Base-by-base conservation (phyloP, 768 basidiomycete species). In the Tulasnella sp. region DNA sequence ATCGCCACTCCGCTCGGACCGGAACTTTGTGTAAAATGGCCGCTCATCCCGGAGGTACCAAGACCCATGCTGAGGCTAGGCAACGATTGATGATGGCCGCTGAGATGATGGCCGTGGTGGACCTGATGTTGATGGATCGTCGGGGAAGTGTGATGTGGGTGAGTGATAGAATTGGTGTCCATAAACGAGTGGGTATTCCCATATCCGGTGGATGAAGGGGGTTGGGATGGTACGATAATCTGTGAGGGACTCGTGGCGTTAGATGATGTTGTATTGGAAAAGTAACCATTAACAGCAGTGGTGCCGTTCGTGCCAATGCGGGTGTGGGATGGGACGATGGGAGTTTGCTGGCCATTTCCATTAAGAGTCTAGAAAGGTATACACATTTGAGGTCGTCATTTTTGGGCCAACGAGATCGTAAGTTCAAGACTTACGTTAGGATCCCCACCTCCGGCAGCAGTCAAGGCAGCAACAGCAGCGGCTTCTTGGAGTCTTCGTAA, bases 401-500 rank as follows among this genome's bases (percentile, higher is more conserved):
- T 19, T 6, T 43, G 41, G 6, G 41, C 9, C 27, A 11, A 11
- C 9, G 36, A 39, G 9, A 39, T n/a, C 36, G 17, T 39, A 11
- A 9, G 17, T 39, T 9, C 9, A 11, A 39, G 29, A 54, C 52
- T 37, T 40, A 54, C 52, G 17, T 39, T 36, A 23, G 19, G 35
- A 21, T 39, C 49, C 53, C 35, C 40, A 17, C 40, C 45, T 23
- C 72, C 21, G 72, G 69, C 5, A 72, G 71, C 29, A 77, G 69
- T 69, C 1, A 80, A 79, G 0, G 82, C 80, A 0, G 78, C 78
- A 1, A 84, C 74, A 1, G 73, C 73, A 2, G 73, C 52, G 23
- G 56, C 83, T 68, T 87, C 86, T 70, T 89, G 86, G 25, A 88
- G 74, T 21, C 86, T 77, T 39, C 86, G 79, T 45, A 90, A 71